A percentile compares a stretch with the other conserved stretches of the same genome.
Conservation (phyloP, 805 yeast species). For the Kuraishia hungarica region DNA sequence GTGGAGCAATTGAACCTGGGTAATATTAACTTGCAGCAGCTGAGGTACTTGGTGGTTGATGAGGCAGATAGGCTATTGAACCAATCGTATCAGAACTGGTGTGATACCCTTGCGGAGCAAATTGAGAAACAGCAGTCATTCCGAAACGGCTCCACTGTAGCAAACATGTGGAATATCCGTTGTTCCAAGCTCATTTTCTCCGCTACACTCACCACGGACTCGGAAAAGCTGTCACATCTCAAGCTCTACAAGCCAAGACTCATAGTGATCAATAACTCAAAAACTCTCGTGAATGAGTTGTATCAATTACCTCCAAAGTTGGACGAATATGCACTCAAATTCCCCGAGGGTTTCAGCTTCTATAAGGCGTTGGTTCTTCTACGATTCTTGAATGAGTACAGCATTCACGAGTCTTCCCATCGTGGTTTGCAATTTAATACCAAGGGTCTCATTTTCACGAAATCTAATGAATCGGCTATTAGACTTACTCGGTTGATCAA, state of each 20-base stretch:
- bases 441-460: conserved; percentile 54
- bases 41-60: conserved; percentile 63
- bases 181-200: conserved; percentile 70
- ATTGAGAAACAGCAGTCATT: conserved; percentile 27
- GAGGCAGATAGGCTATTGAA: conserved; percentile 79
- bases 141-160: conserved; percentile 18
- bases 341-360: conserved; percentile 21
- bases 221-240: conserved; percentile 73
- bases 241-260: conserved; percentile 66
- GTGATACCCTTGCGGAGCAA: conserved; percentile 40
- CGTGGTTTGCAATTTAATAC: conserved; percentile 5
- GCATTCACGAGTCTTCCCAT: conserved; percentile 12
- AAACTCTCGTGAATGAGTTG: conserved; percentile 39
- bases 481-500: conserved; percentile 58
- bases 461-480: conserved; percentile 82
- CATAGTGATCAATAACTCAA: conserved; percentile 58
- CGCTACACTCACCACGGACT: conserved; percentile 91
- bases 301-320: conserved; percentile 53
- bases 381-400: conserved; percentile 33
- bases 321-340: conserved; percentile 19
- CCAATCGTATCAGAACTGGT: conserved; percentile 94
- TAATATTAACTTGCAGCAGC: conserved; percentile 36
- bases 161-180: conserved; percentile 25
- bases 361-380: conserved; percentile 71
- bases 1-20: conserved; percentile 58